These are phyloP conservation scores for Lyophyllum atratum DNA, from an alignment of 768 basidiomycete species.

Conservation along the genomic window DNA sequence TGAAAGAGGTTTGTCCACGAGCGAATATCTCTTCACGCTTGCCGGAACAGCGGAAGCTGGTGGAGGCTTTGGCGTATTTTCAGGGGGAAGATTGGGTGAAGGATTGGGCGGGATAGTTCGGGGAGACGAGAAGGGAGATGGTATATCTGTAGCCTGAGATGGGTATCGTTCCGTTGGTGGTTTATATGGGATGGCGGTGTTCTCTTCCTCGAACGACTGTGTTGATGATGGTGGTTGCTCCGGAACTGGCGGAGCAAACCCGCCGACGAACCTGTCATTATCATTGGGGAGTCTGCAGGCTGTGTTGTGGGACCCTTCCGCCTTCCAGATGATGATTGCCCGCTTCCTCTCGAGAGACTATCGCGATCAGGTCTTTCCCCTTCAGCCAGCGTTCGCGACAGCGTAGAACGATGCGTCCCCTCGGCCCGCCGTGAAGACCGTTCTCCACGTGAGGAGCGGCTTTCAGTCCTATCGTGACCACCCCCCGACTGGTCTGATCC, in stretches of 20 bases:
- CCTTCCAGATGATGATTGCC: conserved; percentile 41
- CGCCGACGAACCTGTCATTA: conserved; percentile 52
- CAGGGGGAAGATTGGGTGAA: conserved; percentile 6
- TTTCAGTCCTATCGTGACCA: conserved; percentile 56
- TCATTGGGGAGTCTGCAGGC: conserved; percentile 23
- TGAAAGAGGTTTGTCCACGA: conserved; percentile 68
- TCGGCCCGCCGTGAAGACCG: conserved; percentile 44
- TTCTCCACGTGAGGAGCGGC: conserved; percentile 55
- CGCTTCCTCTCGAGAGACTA: conserved; percentile 39
- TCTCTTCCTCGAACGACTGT: conserved; percentile 18
- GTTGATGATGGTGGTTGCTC: conserved; percentile 14
- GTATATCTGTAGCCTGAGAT: conserved; percentile 1
- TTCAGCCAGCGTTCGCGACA: conserved; percentile 42
- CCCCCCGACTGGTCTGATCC: conserved; percentile 43
- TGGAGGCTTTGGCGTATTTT: conserved; percentile 23
- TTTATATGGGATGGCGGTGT: conserved; percentile 7
- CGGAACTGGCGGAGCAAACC: conserved; percentile 37
- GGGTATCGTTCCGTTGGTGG: conserved; percentile 10
- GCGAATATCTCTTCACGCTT: conserved; percentile 75
- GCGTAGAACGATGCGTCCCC: conserved; percentile 47
- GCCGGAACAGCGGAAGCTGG: conserved; percentile 53
- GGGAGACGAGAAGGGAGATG: conserved; percentile 6
- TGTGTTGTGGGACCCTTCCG: conserved; percentile 33
- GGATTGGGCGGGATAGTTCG: conserved; percentile 4
- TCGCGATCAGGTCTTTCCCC: conserved; percentile 43